Percentiles rank a stretch among this genome's conserved stretches.
phyloP scores from a whole-genome alignment of 2,329 filamentous ascomycete genomes.

The Penicillium rolfsii region DNA sequence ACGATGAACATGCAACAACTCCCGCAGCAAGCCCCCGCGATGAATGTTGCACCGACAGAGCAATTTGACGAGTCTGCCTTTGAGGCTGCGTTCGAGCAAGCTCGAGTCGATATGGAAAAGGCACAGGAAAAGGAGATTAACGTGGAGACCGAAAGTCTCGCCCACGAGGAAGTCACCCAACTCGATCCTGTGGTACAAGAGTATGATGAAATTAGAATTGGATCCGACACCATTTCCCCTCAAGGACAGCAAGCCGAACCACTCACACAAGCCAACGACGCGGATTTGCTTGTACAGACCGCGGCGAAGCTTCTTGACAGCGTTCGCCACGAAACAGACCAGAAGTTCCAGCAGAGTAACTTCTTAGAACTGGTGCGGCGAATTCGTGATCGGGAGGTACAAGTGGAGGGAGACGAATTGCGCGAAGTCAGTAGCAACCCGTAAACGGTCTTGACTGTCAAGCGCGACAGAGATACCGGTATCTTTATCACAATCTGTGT shows the following conservation, averaged over 20 bases:
- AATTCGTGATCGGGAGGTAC: constrained; percentile 71
- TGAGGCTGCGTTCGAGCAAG: constrained; percentile 50
- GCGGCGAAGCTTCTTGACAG: constrained; percentile 71
- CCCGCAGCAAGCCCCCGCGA: constrained; percentile 30
- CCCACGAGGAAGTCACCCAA: constrained; percentile 27
- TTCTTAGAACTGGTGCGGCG: constrained; percentile 78
- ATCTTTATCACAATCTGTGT: constrained; percentile 36
- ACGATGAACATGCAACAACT: constrained; percentile 29
- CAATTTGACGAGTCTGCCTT: constrained; percentile 51
- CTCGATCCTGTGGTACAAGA: constrained; percentile 17
- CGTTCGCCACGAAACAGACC: constrained; percentile 67
- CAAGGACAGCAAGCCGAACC: constrained; percentile 39
- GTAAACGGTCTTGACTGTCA: constrained; percentile 42
- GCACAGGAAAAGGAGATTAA: constrained; percentile 27
- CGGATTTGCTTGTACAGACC: constrained; percentile 71
- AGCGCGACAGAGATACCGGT: constrained; percentile 43
- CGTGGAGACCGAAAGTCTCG: constrained; percentile 20
- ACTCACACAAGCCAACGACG: constrained; percentile 49
- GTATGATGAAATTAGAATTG: constrained; percentile 42
- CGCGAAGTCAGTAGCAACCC: constrained; percentile 52
- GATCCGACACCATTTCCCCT: constrained; percentile 47
- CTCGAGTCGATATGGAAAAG: constrained; percentile 43
- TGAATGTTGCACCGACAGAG: constrained; percentile 32
- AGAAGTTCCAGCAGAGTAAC: constrained; percentile 77
- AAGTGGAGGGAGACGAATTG: constrained; percentile 68